These are phyloP conservation scores for Trypanosomatidae sp. DNA, from an alignment of 208 protist species.

Conservation along the genomic window DNA sequence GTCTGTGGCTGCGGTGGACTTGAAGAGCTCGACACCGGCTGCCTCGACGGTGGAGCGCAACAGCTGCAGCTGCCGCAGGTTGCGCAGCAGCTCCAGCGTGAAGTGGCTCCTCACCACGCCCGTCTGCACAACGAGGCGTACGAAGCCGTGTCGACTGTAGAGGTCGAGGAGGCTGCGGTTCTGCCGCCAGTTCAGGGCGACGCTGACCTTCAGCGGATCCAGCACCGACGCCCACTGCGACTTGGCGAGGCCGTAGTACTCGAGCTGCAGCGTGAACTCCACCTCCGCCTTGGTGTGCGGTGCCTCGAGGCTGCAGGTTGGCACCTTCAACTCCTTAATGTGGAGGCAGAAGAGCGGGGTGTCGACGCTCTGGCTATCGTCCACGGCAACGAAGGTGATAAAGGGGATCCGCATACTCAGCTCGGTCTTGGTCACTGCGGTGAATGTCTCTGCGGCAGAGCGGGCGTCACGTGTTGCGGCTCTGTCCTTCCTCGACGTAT, in stretches of 20 bases:
- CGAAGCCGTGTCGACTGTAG: slow-evolving; percentile 21
- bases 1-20: no score
- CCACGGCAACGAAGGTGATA: slow-evolving; percentile 18
- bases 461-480: no score
- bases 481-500: no score
- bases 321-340: slow-evolving; percentile 10
- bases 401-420: slow-evolving; percentile 21
- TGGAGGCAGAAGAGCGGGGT: slow-evolving; percentile 24
- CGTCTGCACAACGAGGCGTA: slow-evolving; percentile 15
- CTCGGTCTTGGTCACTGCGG: no score
- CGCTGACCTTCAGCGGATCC: slow-evolving; percentile 14
- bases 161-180: slow-evolving; percentile 20
- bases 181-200: slow-evolving; percentile 7
- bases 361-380: slow-evolving; percentile 27
- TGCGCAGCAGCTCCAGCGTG: slow-evolving; percentile 20
- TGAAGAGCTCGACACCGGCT: no score
- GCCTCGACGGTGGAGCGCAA: no score
- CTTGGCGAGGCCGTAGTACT: slow-evolving; percentile 22
- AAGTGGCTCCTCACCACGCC: slow-evolving; percentile 8
- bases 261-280: slow-evolving; percentile 13
- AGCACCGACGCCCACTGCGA: slow-evolving; percentile 29
- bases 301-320: slow-evolving; percentile 3
- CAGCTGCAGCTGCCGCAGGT: slow-evolving; percentile 24
- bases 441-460: no score
- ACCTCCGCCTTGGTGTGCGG: slow-evolving; percentile 12